Base-by-base conservation (phyloP, 2,329 filamentous ascomycete species). In the Chaetomiaceae sp. region DNA sequence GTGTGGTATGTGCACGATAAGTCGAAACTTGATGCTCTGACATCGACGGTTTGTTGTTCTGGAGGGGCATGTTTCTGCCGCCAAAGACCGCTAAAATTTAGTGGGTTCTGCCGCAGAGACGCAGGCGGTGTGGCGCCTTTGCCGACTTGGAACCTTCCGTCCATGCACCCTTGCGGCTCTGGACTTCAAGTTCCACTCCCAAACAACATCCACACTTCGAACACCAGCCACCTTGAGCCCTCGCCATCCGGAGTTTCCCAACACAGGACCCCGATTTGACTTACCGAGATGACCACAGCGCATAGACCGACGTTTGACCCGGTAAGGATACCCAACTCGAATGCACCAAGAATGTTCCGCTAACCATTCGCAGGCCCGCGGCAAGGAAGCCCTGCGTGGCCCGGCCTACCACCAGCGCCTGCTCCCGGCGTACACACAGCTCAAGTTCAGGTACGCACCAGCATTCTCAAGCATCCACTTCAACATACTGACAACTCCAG, bases 341-440 rank as follows among this genome's bases (percentile, higher is more conserved):
- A 20, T 6, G 2, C 19, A 23, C 39, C 47, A 25, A 23, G 12
- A 11, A 37, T 23, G 36, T 43, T 15, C 50, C 45, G 22, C 67
- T 70, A 64, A 72, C 58, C 37, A 20, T 59, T n/a, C 20, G n/a
- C 59, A 91, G 88, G 91, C 92, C 38, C 84, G 87, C 68, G 94
- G 94, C 69, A 96, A 96, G 78, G 94, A 99, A 73, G 90, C 91
- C 65, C 87, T 91, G 56, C 87, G 91, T 65, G 94, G 94, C 44
- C 89, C 90, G 46, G 92, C 91, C 64, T 97, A 96, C 76, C 94
- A 99, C 69, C 92, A 97, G 72, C 88, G 94, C 64, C 87, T 97
- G 15, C 85, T 96, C 14, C 92, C 94, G 31, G 94, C 94, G 29
- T 88, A 99, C 71, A 97, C 89, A 12, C 85, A 89, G 60, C 85